Conservation (phyloP, 2,329 filamentous ascomycete species). For the Orbilia oligospora region DNA sequence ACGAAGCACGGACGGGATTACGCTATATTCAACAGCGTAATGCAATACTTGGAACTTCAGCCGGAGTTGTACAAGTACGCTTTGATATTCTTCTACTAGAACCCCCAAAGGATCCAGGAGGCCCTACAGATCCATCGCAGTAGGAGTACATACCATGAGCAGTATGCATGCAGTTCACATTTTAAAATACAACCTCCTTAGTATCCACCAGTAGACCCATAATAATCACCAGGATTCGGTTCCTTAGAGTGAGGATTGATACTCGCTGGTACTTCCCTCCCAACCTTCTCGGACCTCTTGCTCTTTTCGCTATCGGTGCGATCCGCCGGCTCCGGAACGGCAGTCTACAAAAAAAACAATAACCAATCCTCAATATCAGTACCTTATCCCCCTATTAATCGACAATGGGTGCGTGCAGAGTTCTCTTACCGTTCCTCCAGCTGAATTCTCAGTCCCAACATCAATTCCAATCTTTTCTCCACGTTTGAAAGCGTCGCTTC, state of each 20-base stretch:
- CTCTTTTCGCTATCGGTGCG: constrained; percentile 1
- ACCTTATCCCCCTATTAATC: not conserved
- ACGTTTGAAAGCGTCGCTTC: constrained; percentile 23
- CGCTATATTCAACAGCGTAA: not conserved
- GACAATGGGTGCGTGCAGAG: not conserved
- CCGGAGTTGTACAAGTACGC: not conserved
- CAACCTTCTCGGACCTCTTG: constrained; percentile 6
- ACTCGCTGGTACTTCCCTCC: constrained; percentile 14
- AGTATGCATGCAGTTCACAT: too few species aligned
- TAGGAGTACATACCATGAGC: too few species aligned
- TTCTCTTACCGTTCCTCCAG: constrained; percentile 1
- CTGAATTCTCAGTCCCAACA: constrained; percentile 26
- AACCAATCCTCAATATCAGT: not conserved
- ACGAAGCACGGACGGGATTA: not conserved
- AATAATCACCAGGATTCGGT: constrained; percentile 29
- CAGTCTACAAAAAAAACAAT: not conserved
- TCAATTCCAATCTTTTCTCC: not conserved
- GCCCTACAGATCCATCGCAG: too few species aligned
- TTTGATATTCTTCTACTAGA: too few species aligned
- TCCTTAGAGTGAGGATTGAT: constrained; percentile 28
- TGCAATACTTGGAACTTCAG: not conserved
- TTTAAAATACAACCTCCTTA: not conserved
- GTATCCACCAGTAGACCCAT: constrained; percentile 33
- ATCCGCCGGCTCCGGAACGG: constrained; percentile 3
- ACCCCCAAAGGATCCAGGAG: too few species aligned